These are phyloP conservation scores for Sonneratia alba DNA, from an alignment of 345 rosid species.

Conservation along the genomic window DNA sequence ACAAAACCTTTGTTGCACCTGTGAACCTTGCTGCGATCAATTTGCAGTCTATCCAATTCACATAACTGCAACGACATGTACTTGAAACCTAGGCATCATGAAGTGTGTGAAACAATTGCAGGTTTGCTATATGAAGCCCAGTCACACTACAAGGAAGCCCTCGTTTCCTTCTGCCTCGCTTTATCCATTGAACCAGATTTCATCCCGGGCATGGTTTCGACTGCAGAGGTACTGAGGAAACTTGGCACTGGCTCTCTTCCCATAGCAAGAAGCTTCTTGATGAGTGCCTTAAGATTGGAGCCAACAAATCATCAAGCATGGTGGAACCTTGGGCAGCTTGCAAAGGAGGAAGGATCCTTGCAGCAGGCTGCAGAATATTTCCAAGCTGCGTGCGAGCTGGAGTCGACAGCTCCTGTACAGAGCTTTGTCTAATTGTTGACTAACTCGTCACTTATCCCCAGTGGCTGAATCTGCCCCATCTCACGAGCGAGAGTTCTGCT, in stretches of 20 bases:
- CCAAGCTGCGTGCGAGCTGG: slow-evolving; percentile 86
- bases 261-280: slow-evolving; percentile 69
- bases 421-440: slow-evolving; percentile 24
- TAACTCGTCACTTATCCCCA: background rate
- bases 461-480: background rate
- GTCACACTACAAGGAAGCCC: slow-evolving; percentile 63
- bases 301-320: slow-evolving; percentile 74
- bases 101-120: slow-evolving; percentile 20
- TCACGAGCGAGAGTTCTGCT: background rate
- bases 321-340: slow-evolving; percentile 71
- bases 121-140: slow-evolving; percentile 62
- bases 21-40: background rate
- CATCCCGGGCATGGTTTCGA: slow-evolving; percentile 71
- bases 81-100: background rate
- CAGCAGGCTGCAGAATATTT: slow-evolving; percentile 82
- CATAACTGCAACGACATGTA: background rate
- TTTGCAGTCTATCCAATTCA: background rate
- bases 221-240: slow-evolving; percentile 61
- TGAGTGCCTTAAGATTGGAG: slow-evolving; percentile 72
- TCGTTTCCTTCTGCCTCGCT: slow-evolving; percentile 54
- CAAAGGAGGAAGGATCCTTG: slow-evolving; percentile 67
- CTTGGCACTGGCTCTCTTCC: slow-evolving; percentile 46
- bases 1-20: background rate
- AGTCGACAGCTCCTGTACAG: slow-evolving; percentile 65
- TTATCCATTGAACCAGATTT: slow-evolving; percentile 68